Conservation (phyloP, 2,329 filamentous ascomycete species). For the Trichoderma gracile region DNA sequence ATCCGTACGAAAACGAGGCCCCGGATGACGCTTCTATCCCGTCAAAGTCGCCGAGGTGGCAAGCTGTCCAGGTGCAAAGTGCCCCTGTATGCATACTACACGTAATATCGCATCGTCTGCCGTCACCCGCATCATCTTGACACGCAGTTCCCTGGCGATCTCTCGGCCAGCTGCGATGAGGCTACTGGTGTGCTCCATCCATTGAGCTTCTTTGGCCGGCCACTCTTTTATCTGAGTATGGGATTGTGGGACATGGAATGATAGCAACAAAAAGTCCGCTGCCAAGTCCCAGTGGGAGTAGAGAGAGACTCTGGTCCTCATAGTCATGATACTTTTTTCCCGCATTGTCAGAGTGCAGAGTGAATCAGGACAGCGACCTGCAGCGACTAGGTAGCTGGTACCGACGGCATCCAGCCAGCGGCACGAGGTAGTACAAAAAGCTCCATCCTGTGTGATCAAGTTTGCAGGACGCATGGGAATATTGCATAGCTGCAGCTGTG, state of each 20-base stretch:
- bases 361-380: too few species aligned
- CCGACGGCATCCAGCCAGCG: neutral
- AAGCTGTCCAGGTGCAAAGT: neutral
- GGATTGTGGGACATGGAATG: neutral
- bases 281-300: neutral
- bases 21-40: neutral
- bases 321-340: neutral
- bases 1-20: neutral
- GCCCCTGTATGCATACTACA: neutral
- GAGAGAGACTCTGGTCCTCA: neutral
- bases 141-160: neutral
- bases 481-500: neutral
- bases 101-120: neutral
- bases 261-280: neutral
- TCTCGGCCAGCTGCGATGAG: neutral
- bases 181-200: neutral
- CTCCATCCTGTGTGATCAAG: neutral
- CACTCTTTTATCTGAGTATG: neutral
- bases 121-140: neutral
- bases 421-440: neutral
- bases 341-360: neutral
- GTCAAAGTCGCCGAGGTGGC: neutral
- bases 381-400: neutral
- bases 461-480: neutral
- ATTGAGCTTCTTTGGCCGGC: neutral